Base-by-base conservation (phyloP, 306 rosid species). In the Pachyrhizus erosus region DNA sequence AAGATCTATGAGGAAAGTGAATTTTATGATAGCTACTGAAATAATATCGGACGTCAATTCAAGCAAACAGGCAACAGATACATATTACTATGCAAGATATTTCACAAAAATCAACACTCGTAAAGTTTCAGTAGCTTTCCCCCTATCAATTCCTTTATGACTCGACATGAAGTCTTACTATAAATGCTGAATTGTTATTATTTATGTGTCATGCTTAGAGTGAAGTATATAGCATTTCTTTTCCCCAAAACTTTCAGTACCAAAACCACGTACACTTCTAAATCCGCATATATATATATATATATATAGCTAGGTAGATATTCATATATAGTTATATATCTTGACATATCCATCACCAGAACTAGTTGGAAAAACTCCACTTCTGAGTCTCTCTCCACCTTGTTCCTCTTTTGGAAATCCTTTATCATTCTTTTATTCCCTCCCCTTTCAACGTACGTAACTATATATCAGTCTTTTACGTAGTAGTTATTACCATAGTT, bases 11-110 rank as follows among this genome's bases (percentile, higher is more conserved):
- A 21, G 13, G 55, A 69, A 69, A 69, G 55, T 40, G 37, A 69
- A 17, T 67, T 69, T 2, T 2, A 23, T 42, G 74, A 69, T 20
- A 69, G 74, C 54, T 69, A 43, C 34, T 21, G 55, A 42, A 69
- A 69, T 42, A 69, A 69, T 69, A 40, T 69, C 74, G 54, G 11
- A 5, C 21, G 75, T 69, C 75, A 69, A 69, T 69, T 69, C 75
- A 69, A 42, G 37, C 75, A 5, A 42, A 69, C 55, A 69, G 55
- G 55, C 29, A 21, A 69, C 0, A 12, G 34, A 12, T 7, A 2
- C 75, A 69, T 24, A 69, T 42, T 31, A 64, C 7, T 17, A 14
- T 39, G 37, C 8, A 43, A 69, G 55, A 69, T 69, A 42, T 69
- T 69, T 69, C 55, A 42, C 75, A 42, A n/a, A 40, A 69, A 20